These are phyloP conservation scores for Neodidymelliopsis sp. DNA, from an alignment of 2,329 filamentous ascomycete genomes.

Conservation along the genomic window DNA sequence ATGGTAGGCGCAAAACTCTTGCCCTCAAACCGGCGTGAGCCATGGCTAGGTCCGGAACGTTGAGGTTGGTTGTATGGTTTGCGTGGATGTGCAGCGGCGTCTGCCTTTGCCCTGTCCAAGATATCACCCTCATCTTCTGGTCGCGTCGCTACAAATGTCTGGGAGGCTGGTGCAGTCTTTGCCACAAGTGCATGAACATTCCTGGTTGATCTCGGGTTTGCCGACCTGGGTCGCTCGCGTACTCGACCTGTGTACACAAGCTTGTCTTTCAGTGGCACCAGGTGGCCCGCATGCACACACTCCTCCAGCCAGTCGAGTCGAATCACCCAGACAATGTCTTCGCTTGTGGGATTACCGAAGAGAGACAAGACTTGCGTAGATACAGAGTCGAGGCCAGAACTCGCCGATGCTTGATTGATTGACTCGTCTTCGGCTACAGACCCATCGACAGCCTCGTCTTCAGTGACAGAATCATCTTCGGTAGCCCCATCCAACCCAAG, in stretches of 20 bases:
- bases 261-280: slow-evolving; percentile 58
- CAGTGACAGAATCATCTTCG: slow-evolving; percentile 22
- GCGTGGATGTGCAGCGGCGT: slow-evolving; percentile 41
- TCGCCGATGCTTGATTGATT: slow-evolving; percentile 6
- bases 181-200: slow-evolving; percentile 17
- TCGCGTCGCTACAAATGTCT: slow-evolving; percentile 27
- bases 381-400: background rate
- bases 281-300: slow-evolving; percentile 52
- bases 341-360: slow-evolving; percentile 24
- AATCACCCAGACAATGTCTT: slow-evolving; percentile 57
- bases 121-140: slow-evolving; percentile 48
- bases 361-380: slow-evolving; percentile 7
- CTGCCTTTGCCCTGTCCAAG: slow-evolving; percentile 63
- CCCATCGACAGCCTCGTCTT: slow-evolving; percentile 16
- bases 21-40: slow-evolving; percentile 43
- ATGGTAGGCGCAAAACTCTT: slow-evolving; percentile 38
- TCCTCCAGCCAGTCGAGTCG: slow-evolving; percentile 62
- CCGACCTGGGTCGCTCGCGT: slow-evolving; percentile 46
- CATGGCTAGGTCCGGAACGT: slow-evolving; percentile 24
- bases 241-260: slow-evolving; percentile 61
- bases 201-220: slow-evolving; percentile 29
- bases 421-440: slow-evolving; percentile 24
- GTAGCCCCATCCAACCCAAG: slow-evolving; percentile 18
- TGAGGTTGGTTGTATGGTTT: slow-evolving; percentile 26
- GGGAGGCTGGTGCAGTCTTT: slow-evolving; percentile 22